Evolutionary conservation across 371 early-diverging fungal genomes (phyloP).

Genomic region (Mortierella sp.): DNA sequence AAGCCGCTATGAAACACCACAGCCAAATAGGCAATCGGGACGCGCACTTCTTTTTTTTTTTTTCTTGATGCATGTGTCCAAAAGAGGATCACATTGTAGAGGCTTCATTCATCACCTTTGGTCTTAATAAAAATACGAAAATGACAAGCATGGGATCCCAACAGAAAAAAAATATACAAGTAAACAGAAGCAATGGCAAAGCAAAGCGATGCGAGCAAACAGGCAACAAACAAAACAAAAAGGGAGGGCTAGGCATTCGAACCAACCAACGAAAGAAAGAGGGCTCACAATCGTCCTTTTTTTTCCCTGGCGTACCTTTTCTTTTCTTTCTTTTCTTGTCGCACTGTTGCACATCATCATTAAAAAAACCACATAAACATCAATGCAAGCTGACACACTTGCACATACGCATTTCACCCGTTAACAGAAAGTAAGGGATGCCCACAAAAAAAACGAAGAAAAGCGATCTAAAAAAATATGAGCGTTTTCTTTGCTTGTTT

Average conservation of each 20-base stretch:
- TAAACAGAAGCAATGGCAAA: no score
- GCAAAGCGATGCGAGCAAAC: no score
- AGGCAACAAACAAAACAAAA: no score
- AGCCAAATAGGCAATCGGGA: neutral
- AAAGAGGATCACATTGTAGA: neutral
- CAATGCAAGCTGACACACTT: neutral
- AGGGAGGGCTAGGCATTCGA: no score
- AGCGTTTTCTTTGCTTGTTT: neutral
- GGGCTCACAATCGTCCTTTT: neutral
- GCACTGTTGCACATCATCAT: neutral
- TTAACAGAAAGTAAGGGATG: neutral
- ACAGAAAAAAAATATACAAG: neutral
- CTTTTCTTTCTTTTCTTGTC: neutral
- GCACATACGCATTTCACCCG: neutral
- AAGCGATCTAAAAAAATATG: neutral
- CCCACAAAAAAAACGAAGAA: neutral
- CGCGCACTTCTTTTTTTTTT: no score
- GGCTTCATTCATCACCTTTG: neutral
- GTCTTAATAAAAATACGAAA: neutral
- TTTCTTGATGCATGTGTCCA: neutral
- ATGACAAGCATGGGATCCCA: neutral
- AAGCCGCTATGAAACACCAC: neutral
- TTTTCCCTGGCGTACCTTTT: neutral
- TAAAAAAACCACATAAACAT: neutral
- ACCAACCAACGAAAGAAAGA: no score